These are phyloP conservation scores for Paramecium bursaria DNA, from an alignment of 73 alveolate genomes.

Conservation along the genomic window DNA sequence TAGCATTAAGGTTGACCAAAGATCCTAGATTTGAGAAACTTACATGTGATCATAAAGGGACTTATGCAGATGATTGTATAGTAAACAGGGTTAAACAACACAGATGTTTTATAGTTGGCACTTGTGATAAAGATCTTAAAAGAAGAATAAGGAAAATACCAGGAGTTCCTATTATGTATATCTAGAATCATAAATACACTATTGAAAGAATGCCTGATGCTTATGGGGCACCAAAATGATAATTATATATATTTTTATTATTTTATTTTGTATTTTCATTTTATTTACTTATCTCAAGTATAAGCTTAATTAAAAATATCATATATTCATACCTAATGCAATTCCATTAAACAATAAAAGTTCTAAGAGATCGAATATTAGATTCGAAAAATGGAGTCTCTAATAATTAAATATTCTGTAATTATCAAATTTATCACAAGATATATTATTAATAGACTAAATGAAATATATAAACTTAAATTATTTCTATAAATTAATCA, in stretches of 20 bases:
- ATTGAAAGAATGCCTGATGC: constrained; percentile 97
- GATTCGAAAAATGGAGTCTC: neutral
- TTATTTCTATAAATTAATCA: neutral
- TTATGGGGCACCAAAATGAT: constrained; percentile 82
- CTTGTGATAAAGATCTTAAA: constrained; percentile 98
- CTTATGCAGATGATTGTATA: constrained; percentile 99
- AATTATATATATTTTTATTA: no score
- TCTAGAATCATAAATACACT: constrained; percentile 95
- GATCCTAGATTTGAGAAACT: constrained; percentile 97
- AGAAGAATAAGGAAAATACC: constrained; percentile 98
- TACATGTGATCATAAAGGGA: constrained; percentile 98
- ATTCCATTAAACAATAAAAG: no score
- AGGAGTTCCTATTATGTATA: constrained; percentile 99
- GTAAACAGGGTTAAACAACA: constrained; percentile 94
- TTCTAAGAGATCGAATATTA: no score
- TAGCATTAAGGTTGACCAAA: constrained; percentile 93
- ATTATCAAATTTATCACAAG: no score
- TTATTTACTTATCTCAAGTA: no score
- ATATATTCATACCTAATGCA: no score
- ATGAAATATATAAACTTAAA: constrained; percentile 50
- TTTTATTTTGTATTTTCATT: no score
- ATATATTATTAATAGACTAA: constrained; percentile 1
- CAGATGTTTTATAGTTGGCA: constrained; percentile 97
- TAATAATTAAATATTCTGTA: neutral
- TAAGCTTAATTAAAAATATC: no score